Conservation (phyloP, 2,329 filamentous ascomycete genomes). For the Fusarium sp. region DNA sequence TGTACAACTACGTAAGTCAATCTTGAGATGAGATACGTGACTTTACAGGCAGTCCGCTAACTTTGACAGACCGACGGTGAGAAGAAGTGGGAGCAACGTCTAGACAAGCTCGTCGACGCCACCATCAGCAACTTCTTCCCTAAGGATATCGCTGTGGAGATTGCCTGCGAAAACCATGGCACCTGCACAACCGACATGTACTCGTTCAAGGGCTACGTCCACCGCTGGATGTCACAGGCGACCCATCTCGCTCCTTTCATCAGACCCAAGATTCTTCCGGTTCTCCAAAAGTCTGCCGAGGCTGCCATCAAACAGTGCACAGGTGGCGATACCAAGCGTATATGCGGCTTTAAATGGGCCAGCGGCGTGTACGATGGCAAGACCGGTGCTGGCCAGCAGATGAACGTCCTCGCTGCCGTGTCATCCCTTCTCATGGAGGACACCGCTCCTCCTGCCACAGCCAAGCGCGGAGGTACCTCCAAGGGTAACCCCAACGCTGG, state of each 20-base stretch:
- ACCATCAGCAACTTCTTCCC: constrained; percentile 65
- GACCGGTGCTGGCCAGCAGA: constrained; percentile 70
- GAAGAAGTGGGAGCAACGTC: constrained; percentile 64
- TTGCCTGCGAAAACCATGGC: constrained; percentile 67
- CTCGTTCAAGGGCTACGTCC: constrained; percentile 72
- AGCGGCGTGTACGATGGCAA: constrained; percentile 64
- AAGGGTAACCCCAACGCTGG: constrained; percentile 60
- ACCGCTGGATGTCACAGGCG: constrained; percentile 67
- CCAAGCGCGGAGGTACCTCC: constrained; percentile 65
- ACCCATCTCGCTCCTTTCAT: constrained; percentile 68
- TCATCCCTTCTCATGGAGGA: constrained; percentile 63
- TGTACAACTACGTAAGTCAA: constrained; percentile 69
- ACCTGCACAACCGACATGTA: constrained; percentile 74
- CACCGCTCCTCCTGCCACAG: constrained; percentile 59
- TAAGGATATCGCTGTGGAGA: constrained; percentile 69
- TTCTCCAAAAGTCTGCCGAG: constrained; percentile 64
- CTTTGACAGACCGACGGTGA: constrained; percentile 59
- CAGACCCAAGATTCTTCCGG: constrained; percentile 61
- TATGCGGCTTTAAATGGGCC: constrained; percentile 69
- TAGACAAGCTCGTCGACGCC: constrained; percentile 56
- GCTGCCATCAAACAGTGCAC: constrained; percentile 69
- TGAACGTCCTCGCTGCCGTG: constrained; percentile 69
- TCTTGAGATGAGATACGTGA: not conserved
- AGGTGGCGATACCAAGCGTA: constrained; percentile 60
- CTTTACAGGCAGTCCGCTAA: constrained; percentile 10